Evolutionary conservation across 345 rosid species (phyloP), one percentile per base, ranked within the genome.

Genomic region (Brassica rapa): DNA sequence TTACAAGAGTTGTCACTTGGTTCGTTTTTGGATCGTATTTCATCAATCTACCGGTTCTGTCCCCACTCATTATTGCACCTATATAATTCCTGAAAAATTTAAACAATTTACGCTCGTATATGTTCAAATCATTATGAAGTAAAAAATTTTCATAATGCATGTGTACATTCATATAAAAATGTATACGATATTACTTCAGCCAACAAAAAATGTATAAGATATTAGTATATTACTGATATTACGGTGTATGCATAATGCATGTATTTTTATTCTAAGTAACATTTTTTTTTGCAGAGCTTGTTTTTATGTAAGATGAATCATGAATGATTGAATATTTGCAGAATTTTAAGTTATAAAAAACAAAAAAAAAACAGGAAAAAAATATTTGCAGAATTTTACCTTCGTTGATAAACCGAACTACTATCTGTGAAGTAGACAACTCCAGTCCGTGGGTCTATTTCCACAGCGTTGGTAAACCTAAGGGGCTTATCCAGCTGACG

Each of bases 391-490:
- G 0, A 62, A 16, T 0, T 11, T 51, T 59, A 88, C 95, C 97
- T 92, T 49, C 96, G 85, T 69, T 85, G 91, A 80, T 86, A 87
- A 62, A 76, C 66, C 29, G 85, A 68, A 70, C 92, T 88, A 85
- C 93, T 92, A 66, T 89, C 93, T 8, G 97, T 90, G 66, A 89
- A 92, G 78, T 89, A 92, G 68, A 92, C 51, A 51, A 77, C 81
- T 25, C 93, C 93, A 51, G 84, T 85, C 6, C 21, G 71, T 8
- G 80, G 90, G 68, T 89, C 89, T 29, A 90, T 81, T 69, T 90
- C 97, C 68, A 92, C 65, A 14, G 77, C 72, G 70, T 89, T 92
- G 29, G 93, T 83, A 77, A 92, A 90, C 46, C 55, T 9, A 4
- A 89, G 66, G 0, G 87, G 87, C 9, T 76, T 70, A 35, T 84